These are phyloP conservation scores for Clitopilus hobsonii DNA, from an alignment of 768 basidiomycete species.

Conservation along the genomic window DNA sequence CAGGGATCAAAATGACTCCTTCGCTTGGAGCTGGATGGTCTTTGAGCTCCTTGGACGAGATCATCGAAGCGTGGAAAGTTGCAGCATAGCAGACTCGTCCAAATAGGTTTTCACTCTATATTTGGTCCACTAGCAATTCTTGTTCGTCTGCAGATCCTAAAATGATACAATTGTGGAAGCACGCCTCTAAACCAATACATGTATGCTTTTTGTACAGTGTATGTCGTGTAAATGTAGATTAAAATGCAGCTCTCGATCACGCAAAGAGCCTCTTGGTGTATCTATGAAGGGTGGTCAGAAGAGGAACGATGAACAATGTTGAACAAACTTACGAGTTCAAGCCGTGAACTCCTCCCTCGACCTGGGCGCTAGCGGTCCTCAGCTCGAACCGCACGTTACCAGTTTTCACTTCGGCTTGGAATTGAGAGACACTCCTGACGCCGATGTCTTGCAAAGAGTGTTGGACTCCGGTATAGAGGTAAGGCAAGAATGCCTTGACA, in stretches of 20 bases:
- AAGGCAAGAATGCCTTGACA: conserved; percentile 88
- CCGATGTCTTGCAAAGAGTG: conserved; percentile 96
- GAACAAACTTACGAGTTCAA: conserved; percentile 76
- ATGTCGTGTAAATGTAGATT: not conserved
- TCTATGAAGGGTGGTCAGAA: conserved; percentile 13
- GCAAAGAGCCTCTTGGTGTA: conserved; percentile 37
- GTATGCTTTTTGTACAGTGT: not conserved
- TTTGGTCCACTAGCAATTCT: not conserved
- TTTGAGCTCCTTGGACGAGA: conserved; percentile 61
- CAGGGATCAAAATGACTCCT: conserved; percentile 77
- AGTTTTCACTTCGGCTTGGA: conserved; percentile 59
- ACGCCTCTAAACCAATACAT: not conserved
- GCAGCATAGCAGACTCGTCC: not conserved
- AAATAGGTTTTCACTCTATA: too few species aligned
- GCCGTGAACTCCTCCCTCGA: conserved; percentile 95
- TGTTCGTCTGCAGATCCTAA: not conserved
- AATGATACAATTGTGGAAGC: not conserved
- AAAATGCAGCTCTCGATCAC: conserved; percentile 1
- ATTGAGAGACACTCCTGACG: conserved; percentile 57
- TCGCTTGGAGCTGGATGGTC: conserved; percentile 71
- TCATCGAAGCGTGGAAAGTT: conserved; percentile 53
- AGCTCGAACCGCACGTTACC: conserved; percentile 86
- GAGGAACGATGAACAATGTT: not conserved
- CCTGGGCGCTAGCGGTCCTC: conserved; percentile 90
- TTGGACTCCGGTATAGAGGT: conserved; percentile 76